Percentiles rank a stretch among this genome's conserved stretches.
These are phyloP conservation scores for Paecilomyces formosus DNA, from an alignment of 2,329 filamentous ascomycete species.

Conservation along the genomic window DNA sequence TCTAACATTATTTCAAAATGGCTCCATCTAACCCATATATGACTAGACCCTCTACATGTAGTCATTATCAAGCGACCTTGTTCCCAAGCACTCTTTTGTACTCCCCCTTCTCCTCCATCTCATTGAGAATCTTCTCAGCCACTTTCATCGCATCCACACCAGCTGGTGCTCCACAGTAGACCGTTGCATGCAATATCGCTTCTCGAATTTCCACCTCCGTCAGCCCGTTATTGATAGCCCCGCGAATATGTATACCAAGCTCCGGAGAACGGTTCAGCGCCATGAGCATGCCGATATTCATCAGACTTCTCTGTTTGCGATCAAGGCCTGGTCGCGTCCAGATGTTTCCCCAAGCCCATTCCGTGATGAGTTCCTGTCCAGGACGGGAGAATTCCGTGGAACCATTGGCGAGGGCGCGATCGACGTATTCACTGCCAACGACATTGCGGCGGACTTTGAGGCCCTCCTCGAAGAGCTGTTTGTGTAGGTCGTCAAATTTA, in stretches of 20 bases:
- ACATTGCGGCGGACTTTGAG: conserved; percentile 54
- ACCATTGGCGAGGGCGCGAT: conserved; percentile 48
- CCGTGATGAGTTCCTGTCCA: conserved; percentile 57
- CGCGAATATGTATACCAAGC: conserved; percentile 54
- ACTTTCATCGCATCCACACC: conserved; percentile 49
- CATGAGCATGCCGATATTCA: conserved; percentile 60
- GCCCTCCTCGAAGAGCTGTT: conserved; percentile 54
- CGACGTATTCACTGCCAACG: conserved; percentile 55
- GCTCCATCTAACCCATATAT: neutral
- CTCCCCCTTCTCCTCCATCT: conserved; percentile 43
- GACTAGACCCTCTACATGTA: neutral
- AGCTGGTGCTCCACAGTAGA: conserved; percentile 49
- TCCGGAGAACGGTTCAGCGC: conserved; percentile 54
- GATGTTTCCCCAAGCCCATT: conserved; percentile 57
- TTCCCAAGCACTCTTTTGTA: conserved; percentile 11
- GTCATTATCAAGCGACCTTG: conserved; percentile 1
- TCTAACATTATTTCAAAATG: neutral
- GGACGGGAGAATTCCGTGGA: conserved; percentile 53
- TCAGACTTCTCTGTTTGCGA: conserved; percentile 52
- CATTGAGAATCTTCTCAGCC: conserved; percentile 44
- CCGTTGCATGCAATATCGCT: conserved; percentile 43
- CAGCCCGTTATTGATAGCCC: conserved; percentile 56
- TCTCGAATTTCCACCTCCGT: conserved; percentile 57
- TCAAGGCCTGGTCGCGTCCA: conserved; percentile 59
- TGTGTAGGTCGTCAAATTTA: conserved; percentile 39